A percentile compares a stretch with the other conserved stretches of the same genome.
These are phyloP conservation scores for Anthracocystis panici-leucophaei DNA, from an alignment of 1,284 basidiomycete genomes.

Conservation along the genomic window DNA sequence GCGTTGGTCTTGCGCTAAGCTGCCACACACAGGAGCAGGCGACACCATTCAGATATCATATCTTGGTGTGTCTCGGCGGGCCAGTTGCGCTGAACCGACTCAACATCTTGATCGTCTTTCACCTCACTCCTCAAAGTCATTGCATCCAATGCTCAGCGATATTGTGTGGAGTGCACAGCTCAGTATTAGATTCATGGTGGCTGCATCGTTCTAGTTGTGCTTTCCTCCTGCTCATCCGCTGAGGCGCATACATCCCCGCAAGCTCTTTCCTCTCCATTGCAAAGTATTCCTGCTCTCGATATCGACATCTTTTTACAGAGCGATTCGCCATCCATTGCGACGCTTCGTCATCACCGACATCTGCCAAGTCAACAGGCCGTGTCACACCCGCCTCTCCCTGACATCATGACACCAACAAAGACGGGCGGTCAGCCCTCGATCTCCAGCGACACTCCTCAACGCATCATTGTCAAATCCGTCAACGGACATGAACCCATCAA, in stretches of 20 bases:
- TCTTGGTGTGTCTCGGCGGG: too few species aligned
- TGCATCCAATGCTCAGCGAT: not conserved
- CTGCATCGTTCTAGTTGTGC: not conserved
- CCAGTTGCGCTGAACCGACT: not conserved
- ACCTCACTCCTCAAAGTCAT: not conserved
- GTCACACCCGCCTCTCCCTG: not conserved
- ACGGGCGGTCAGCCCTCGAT: slow-evolving; percentile 21
- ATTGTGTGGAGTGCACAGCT: not conserved
- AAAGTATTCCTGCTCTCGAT: not conserved
- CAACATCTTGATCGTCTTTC: not conserved
- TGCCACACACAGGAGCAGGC: too few species aligned
- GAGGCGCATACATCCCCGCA: not conserved
- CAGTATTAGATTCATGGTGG: not conserved
- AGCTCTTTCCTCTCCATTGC: not conserved
- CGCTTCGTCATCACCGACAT: not conserved
- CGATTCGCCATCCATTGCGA: not conserved
- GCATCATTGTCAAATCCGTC: slow-evolving; percentile 53
- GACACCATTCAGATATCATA: too few species aligned
- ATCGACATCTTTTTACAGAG: too few species aligned
- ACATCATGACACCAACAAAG: slow-evolving; percentile 25
- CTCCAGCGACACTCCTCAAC: slow-evolving; percentile 28
- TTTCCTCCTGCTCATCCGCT: not conserved
- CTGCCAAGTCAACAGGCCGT: too few species aligned
- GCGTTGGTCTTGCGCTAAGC: slow-evolving; percentile 1
- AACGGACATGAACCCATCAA: slow-evolving; percentile 51